Evolutionary conservation across 202 grass and related monocot genomes (phyloP).

Genomic region (Panicum virgatum): DNA sequence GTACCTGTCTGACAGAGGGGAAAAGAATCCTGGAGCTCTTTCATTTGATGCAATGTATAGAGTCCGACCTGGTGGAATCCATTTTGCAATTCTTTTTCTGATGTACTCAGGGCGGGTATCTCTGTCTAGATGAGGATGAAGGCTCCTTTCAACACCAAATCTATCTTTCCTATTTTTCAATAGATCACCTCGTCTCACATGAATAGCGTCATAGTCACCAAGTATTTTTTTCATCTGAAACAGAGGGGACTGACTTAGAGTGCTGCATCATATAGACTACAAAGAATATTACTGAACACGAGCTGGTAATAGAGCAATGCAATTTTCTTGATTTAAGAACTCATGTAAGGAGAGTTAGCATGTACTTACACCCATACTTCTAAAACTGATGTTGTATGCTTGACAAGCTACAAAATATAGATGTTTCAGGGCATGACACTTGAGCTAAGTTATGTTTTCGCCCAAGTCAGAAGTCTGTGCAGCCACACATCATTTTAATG

Average conservation of each 20-base stretch:
- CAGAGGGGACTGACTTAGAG: not conserved
- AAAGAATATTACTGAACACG: slow-evolving; percentile 1
- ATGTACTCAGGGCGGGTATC: slow-evolving; percentile 83
- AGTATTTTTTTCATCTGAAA: slow-evolving; percentile 70
- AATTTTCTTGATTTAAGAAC: not conserved
- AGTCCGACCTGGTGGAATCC: slow-evolving; percentile 74
- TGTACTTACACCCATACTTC: not conserved
- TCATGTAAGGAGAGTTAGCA: slow-evolving; percentile 1
- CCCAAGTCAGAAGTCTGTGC: not conserved
- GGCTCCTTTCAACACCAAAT: slow-evolving; percentile 76
- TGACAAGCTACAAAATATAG: not conserved
- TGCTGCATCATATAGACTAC: not conserved
- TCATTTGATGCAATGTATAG: slow-evolving; percentile 79
- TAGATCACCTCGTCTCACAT: slow-evolving; percentile 82
- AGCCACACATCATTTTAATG: not conserved
- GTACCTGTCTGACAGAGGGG: slow-evolving; percentile 63
- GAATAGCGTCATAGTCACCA: slow-evolving; percentile 88
- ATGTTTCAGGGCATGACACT: not conserved
- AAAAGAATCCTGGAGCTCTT: slow-evolving; percentile 68
- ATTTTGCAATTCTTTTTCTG: slow-evolving; percentile 68
- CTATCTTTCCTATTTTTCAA: slow-evolving; percentile 78
- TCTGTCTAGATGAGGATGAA: slow-evolving; percentile 82
- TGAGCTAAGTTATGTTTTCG: not conserved
- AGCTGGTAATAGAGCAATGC: not conserved
- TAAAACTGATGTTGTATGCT: not conserved